phyloP scores from a whole-genome alignment of 768 basidiomycete species.

The Pluteus cervinus region DNA sequence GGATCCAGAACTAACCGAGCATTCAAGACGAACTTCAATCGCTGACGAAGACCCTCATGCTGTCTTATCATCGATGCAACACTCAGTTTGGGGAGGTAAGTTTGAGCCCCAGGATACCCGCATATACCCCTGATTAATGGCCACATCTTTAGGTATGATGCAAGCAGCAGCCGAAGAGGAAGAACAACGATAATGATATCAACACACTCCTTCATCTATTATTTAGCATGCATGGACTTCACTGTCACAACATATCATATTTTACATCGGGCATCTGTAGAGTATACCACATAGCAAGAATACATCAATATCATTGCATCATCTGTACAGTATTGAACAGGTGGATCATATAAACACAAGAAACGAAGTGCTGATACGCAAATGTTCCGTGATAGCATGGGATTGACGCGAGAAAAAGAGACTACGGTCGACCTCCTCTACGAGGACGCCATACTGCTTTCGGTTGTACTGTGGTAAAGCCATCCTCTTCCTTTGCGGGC shows the following conservation, averaged over 20 bases:
- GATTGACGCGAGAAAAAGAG: neutral
- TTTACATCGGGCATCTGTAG: conserved; percentile 1
- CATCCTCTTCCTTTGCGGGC: conserved; percentile 53
- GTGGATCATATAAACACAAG: too few relatives aligned
- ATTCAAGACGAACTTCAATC: conserved; percentile 30
- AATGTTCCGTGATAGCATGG: too few relatives aligned
- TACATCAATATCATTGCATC: too few relatives aligned
- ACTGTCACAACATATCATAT: neutral
- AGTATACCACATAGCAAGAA: too few relatives aligned
- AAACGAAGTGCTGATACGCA: too few relatives aligned
- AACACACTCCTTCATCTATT: neutral
- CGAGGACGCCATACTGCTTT: conserved; percentile 11
- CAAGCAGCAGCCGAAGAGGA: conserved; percentile 23
- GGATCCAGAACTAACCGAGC: conserved; percentile 6
- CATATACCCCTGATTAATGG: conserved; percentile 1
- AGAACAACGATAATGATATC: conserved; percentile 9
- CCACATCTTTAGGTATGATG: conserved; percentile 20
- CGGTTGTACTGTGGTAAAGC: conserved; percentile 59
- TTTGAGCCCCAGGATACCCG: conserved; percentile 6
- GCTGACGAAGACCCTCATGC: conserved; percentile 40
- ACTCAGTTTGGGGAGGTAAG: conserved; percentile 71
- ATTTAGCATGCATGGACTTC: neutral
- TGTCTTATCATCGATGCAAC: conserved; percentile 53
- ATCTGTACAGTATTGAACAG: too few relatives aligned
- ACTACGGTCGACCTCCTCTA: neutral